Base-by-base conservation (phyloP, 306 rosid genomes). In the Glycine soja region DNA sequence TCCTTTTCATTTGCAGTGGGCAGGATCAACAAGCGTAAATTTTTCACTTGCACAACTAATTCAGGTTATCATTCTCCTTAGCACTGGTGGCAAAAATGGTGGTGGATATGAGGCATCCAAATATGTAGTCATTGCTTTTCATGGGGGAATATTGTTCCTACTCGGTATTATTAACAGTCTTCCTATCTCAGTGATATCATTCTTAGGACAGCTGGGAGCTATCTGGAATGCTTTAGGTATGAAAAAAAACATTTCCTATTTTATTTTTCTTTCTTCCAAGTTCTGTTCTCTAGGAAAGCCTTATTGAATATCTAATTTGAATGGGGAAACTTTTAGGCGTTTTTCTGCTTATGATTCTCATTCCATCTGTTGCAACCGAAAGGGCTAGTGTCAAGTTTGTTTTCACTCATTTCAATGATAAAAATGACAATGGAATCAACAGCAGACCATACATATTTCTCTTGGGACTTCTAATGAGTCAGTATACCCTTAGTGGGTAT, bases 391-490 rank as follows among this genome's bases (percentile, higher is more conserved):
- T 92, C 53, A 75, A 88, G 75, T 93, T 93, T 87, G 99, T 93
- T 79, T 95, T 95, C 90, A 93, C 98, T 85, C 82, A 90, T 87
- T 95, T 93, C 87, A 95, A 93, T 84, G 74, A 94, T 18, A 97
- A 95, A 82, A 93, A 92, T 80, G 97, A 88, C 53, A 86, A 85
- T 3, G 99, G 98, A 85, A 87, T 95, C 63, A 75, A 43, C 81
- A 89, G 82, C 89, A 89, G 63, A 77, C 79, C 83, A 10, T 93
- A 93, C 90, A 95, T 91, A 77, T 95, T 95, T 88, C 83, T 95
- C 79, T 62, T 95, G 89, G 99, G 99, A 79, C 94, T 95, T 80
- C 85, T 93, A 10, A 93, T 95, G 99, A 91, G 98, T 84, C 98
- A 95, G 76, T 95, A 93, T 83, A 95, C 99, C 79, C 82, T 95